Evolutionary conservation across 1,284 basidiomycete genomes (phyloP).

Genomic region (Amylostereum areolatum): DNA sequence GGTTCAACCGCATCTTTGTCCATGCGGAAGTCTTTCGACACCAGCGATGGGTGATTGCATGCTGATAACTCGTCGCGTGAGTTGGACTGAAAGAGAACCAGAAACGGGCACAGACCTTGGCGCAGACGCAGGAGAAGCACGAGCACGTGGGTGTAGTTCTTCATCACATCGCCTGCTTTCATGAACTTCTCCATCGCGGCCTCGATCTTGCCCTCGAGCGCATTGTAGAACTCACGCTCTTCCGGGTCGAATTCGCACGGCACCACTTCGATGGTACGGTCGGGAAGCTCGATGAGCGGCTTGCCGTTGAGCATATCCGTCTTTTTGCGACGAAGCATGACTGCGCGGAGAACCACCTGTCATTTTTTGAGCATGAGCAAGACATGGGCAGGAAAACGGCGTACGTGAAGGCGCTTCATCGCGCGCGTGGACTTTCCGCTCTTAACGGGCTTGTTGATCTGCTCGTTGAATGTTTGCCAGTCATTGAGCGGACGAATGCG

Average conservation of each 20-base stretch:
- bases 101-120: constrained; percentile 57
- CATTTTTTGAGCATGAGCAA: background rate
- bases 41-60: constrained; percentile 83
- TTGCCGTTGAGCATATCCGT: constrained; percentile 81
- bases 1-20: constrained; percentile 75
- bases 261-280: constrained; percentile 67
- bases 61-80: constrained; percentile 39
- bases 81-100: background rate
- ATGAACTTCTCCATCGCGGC: constrained; percentile 70
- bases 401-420: constrained; percentile 79
- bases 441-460: constrained; percentile 80
- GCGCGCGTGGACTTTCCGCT: constrained; percentile 62
- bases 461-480: constrained; percentile 72
- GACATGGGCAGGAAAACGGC: constrained; percentile 10
- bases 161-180: constrained; percentile 44
- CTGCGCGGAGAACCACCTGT: constrained; percentile 75
- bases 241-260: constrained; percentile 66
- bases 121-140: constrained; percentile 80
- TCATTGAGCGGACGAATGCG: constrained; percentile 80
- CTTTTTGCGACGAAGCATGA: constrained; percentile 92
- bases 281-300: constrained; percentile 80
- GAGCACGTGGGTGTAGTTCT: constrained; percentile 81
- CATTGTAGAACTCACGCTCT: constrained; percentile 80
- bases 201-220: constrained; percentile 72
- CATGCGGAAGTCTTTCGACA: constrained; percentile 66